phyloP scores from a whole-genome alignment of 192 early-diverging fungal species.

The Chytriomyces confervae region DNA sequence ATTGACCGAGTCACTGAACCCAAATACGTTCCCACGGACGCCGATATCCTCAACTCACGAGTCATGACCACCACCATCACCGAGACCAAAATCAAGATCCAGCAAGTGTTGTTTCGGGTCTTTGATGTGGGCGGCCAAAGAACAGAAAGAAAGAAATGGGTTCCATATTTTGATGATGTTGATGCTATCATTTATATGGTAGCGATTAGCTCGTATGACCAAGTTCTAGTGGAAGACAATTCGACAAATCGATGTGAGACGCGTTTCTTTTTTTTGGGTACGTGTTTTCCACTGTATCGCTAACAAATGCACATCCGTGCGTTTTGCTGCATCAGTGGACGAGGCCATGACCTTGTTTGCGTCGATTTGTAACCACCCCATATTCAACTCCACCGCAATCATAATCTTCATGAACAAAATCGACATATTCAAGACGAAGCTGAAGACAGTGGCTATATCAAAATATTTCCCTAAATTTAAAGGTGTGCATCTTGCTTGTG shows the following conservation, averaged over 20 bases:
- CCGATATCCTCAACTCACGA: slow-evolving; percentile 71
- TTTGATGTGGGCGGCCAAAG: slow-evolving; percentile 75
- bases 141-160: slow-evolving; percentile 68
- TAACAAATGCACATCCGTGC: slow-evolving; percentile 35
- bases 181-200: slow-evolving; percentile 69
- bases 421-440: slow-evolving; percentile 63
- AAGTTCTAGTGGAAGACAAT: slow-evolving; percentile 61
- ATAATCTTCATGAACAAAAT: slow-evolving; percentile 75
- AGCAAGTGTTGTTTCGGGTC: slow-evolving; percentile 55
- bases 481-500: slow-evolving; percentile 35
- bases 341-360: slow-evolving; percentile 45
- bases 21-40: slow-evolving; percentile 66
- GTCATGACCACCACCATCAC: slow-evolving; percentile 77
- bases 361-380: slow-evolving; percentile 44
- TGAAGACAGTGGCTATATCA: slow-evolving; percentile 49
- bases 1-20: slow-evolving; percentile 52
- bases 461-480: slow-evolving; percentile 63
- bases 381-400: slow-evolving; percentile 56
- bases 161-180: slow-evolving; percentile 72
- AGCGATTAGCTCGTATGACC: slow-evolving; percentile 67
- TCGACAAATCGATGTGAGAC: slow-evolving; percentile 52
- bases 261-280: background rate
- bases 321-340: slow-evolving; percentile 36
- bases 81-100: slow-evolving; percentile 68
- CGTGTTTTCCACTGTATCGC: background rate